A percentile compares a stretch with the other conserved stretches of the same genome.
phyloP scores from a whole-genome alignment of 2,329 filamentous ascomycete genomes.

The Meredithiella fracta region DNA sequence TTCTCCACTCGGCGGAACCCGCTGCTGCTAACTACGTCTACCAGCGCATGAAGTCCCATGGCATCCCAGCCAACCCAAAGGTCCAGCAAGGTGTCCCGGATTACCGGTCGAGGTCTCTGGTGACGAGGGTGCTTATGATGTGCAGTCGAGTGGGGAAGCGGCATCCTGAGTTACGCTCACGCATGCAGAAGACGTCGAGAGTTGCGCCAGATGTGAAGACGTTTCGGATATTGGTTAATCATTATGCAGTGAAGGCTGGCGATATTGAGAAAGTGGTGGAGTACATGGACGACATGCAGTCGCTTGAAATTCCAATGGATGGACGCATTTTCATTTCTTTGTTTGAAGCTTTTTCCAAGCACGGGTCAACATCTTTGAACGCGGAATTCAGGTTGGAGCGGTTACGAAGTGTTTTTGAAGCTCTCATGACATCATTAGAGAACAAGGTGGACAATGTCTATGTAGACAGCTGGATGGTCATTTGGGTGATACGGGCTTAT shows the following conservation, averaged over 20 bases:
- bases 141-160: slow-evolving; percentile 35
- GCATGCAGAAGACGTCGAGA: slow-evolving; percentile 30
- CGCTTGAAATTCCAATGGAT: slow-evolving; percentile 49
- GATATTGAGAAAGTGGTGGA: slow-evolving; percentile 54
- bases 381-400: slow-evolving; percentile 56
- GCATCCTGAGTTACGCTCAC: slow-evolving; percentile 3
- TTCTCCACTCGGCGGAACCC: slow-evolving; percentile 62
- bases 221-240: slow-evolving; percentile 61
- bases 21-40: slow-evolving; percentile 67
- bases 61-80: slow-evolving; percentile 18
- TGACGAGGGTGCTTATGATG: slow-evolving; percentile 41
- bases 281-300: slow-evolving; percentile 66
- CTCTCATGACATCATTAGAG: slow-evolving; percentile 42
- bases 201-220: slow-evolving; percentile 60
- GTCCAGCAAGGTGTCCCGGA: slow-evolving; percentile 22
- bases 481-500: slow-evolving; percentile 48
- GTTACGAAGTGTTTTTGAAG: slow-evolving; percentile 51
- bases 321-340: slow-evolving; percentile 64
- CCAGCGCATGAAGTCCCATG: slow-evolving; percentile 58
- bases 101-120: slow-evolving; percentile 31
- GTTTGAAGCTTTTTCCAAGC: slow-evolving; percentile 62
- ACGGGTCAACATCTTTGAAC: slow-evolving; percentile 26
- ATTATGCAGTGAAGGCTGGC: slow-evolving; percentile 53
- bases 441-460: slow-evolving; percentile 29
- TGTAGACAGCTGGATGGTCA: slow-evolving; percentile 43